Evolutionary conservation across 352 stramenopile genomes (phyloP), one percentile per base, ranked within the genome.

Genomic region (Thraustochytrium striatum): DNA sequence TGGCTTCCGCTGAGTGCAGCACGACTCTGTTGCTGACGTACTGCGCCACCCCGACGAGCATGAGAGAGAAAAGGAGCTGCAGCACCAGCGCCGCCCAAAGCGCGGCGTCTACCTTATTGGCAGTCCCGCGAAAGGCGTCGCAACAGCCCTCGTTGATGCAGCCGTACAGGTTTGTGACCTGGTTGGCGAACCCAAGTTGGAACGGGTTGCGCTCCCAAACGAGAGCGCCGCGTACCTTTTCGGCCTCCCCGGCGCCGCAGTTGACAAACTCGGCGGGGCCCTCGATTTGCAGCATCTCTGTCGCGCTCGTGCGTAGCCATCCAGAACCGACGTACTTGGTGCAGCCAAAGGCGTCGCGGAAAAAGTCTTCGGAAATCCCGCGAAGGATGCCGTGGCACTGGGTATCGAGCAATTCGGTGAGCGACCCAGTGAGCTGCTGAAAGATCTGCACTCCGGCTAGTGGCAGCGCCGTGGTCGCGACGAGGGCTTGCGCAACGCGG

Each of bases 121-220:
- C n/a, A 36, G 36, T 5, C 5, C 7, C 16, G 25, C 30, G 19
- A 32, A 75, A 61, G 16, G 16, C 2, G 32, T 41, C 21, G 65
- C 65, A 75, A 43, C 65, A 75, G 13, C 68, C 44, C 11, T 43
- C 13, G 65, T 75, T 75, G 35, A 75, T 30, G 36, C 65, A 75
- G 28, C 65, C 65, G 52, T 50, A 75, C 11, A 61, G 52, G 2
- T 75, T 30, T 11, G 36, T 44, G 25, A 35, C 41, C 41, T 25
- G 30, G 3, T 16, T 21, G 32, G 35, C 58, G 9, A 9, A 38
- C 21, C 9, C 28, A 30, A 28, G 2, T 5, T 11, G 11, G 1
- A 61, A 39, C 11, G 65, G 65, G 30, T 61, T 75, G 21, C 65
- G 44, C 13, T 75, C 65, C 65, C 65, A 75, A 2, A 61, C 65